Base-by-base conservation (phyloP, 2,329 filamentous ascomycete species). In the Lasiodiplodia gonubiensis region DNA sequence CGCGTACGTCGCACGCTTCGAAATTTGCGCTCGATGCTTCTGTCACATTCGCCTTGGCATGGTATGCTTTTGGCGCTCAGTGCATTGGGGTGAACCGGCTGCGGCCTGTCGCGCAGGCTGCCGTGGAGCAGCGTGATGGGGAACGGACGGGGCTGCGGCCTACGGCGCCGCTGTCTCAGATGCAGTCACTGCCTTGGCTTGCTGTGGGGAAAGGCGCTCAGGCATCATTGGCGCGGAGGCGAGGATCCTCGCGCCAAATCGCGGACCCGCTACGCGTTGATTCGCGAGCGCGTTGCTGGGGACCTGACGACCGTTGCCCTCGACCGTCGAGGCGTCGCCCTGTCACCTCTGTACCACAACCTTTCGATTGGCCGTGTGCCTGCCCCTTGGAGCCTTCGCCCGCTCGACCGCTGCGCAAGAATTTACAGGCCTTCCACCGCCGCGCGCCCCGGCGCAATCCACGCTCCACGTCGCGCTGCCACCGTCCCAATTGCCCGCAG, bases 221-320 rank as follows among this genome's bases (percentile, higher is more conserved):
- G 57, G 42, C 59, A 63, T 46, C 42, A 46, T 63, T 63, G 59
- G 59, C 59, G 59, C 30, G 46, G 59, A 42, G 53, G 27, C 57
- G 42, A 48, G n/a, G 59, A 63, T 51, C 46, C 46, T 51, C 59
- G 59, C 59, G 59, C 46, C 59, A 63, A 46, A 51, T 51, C 46
- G 35, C 59, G 59, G 42, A 37, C 59, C 33, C 27, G n/a, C 42
- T 35, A 48, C 59, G 59, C 59, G 59, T 51, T 63, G 59, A 63
- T 63, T 63, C 59, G 59, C 59, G 59, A 49, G 46, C 59, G 59
- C 59, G 59, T 63, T 63, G 59, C 59, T 63, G 59, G 42, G 57
- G 59, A 63, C 59, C 59, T 63, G 59, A 51, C 59, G 46, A 51
- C 59, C 46, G 59, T 63, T 63, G 46, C 27, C 59, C 39, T 63